Base-by-base conservation (phyloP, 257 asterid species). In the Jaltomata sinuosa region DNA sequence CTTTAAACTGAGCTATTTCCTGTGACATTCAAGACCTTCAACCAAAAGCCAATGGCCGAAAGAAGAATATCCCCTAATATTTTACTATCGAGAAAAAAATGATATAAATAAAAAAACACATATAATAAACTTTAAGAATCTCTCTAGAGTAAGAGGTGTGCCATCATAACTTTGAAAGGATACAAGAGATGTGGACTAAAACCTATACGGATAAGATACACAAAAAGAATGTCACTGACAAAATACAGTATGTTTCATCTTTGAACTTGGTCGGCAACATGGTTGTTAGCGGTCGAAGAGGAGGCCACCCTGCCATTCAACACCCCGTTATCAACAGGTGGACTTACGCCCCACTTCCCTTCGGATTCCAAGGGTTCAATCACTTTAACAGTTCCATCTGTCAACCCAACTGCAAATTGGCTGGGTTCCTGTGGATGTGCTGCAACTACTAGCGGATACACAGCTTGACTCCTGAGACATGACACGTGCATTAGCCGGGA, bases 361-460 rank as follows among this genome's bases (percentile, higher is more conserved):
- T 94, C 98, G 0, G 94, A 90, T 85, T 96, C 99, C n/a, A 90
- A 74, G 16, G 99, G 99, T 88, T 96, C 99, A 78, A 96, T 87
- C 84, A 96, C 99, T 87, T 94, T 96, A n/a, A 96, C 98, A 0
- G 98, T 90, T 72, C 99, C 98, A 65, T 96, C 98, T 2, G 94
- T 85, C 90, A 96, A 89, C 57, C 99, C 99, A 27, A 96, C 90
- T 1, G 98, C 98, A 72, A 96, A 93, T 85, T 96, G 99, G 85
- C 92, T 91, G 5, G 97, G 88, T 54, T 93, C 98, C 78, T 92
- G 97, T 5, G 99, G 99, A 84, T 96, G 97, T 18, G 98, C 96
- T 22, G 98, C 99, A 6, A 94, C 89, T 1, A 89, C 98, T 16
- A 92, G 89, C 3, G 98, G 98, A 84, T 91, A 90, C 40, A 87